A percentile compares a stretch with the other conserved stretches of the same genome.
Conservation (phyloP, 768 basidiomycete species). For the Sporobolomyces phaffii region DNA sequence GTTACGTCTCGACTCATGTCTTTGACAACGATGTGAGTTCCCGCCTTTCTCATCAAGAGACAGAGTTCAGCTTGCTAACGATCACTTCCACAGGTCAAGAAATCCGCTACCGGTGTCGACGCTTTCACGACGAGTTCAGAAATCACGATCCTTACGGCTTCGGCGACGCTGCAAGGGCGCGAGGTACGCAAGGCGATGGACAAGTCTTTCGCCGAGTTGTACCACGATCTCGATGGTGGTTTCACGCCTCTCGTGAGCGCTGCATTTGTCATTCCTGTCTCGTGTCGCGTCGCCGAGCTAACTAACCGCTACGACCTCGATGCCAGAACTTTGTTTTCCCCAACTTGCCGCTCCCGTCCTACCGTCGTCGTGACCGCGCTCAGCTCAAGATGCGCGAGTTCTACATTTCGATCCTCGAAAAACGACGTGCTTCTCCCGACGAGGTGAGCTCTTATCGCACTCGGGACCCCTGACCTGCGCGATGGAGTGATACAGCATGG, state of each 20-base stretch:
- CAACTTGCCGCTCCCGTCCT: constrained; percentile 81
- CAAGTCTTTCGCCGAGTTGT: constrained; percentile 75
- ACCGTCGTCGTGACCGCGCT: constrained; percentile 78
- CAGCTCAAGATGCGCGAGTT: constrained; percentile 91
- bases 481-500: no score
- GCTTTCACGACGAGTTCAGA: constrained; percentile 67
- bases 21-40: constrained; percentile 24
- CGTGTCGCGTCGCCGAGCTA: no score
- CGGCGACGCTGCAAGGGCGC: constrained; percentile 83
- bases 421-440: constrained; percentile 56
- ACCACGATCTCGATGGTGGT: constrained; percentile 85
- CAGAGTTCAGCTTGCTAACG: not conserved
- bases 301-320: no score
- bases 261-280: not conserved
- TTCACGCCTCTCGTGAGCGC: constrained; percentile 67
- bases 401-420: constrained; percentile 77
- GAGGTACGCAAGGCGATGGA: constrained; percentile 75
- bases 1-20: constrained; percentile 31
- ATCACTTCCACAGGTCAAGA: constrained; percentile 6
- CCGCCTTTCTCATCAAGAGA: not conserved
- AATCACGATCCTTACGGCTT: constrained; percentile 90
- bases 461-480: no score
- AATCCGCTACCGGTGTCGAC: constrained; percentile 51
- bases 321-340: constrained; percentile 79
- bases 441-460: constrained; percentile 46